phyloP scores from a whole-genome alignment of 108 stramenopile species.

The Seminavis robusta region DNA sequence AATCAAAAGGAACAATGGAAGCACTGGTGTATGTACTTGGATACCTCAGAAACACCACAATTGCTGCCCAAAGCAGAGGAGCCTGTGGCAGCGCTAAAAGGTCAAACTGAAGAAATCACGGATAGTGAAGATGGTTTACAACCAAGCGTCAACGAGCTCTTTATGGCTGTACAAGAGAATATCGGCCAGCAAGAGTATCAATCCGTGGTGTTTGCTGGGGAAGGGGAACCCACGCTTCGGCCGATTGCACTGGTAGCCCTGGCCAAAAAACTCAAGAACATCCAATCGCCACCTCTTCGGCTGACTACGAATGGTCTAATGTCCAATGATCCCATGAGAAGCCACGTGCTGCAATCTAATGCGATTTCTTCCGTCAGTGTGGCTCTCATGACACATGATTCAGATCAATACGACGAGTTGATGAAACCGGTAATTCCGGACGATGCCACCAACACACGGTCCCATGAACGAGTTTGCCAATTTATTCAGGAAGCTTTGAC shows the following conservation, averaged over 20 bases:
- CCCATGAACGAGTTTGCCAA: conserved; percentile 49
- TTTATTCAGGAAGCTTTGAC: conserved; percentile 42
- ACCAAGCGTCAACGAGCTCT: conserved; percentile 36
- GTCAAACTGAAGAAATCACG: background rate
- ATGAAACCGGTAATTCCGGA: conserved; percentile 22
- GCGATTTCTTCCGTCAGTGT: conserved; percentile 32
- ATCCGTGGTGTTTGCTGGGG: conserved; percentile 63
- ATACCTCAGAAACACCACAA: conserved; percentile 12
- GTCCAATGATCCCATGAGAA: conserved; percentile 1
- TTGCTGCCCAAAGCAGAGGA: conserved; percentile 3
- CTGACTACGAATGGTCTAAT: conserved; percentile 49
- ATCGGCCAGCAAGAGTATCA: conserved; percentile 11
- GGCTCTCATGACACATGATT: conserved; percentile 38
- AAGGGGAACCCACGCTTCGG: conserved; percentile 74
- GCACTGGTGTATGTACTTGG: conserved; percentile 11
- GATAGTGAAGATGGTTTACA: background rate
- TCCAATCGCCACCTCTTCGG: conserved; percentile 17
- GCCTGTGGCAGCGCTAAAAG: background rate
- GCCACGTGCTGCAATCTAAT: too few species aligned
- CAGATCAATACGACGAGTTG: conserved; percentile 31
- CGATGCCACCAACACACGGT: conserved; percentile 7
- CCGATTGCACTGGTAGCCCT: conserved; percentile 54
- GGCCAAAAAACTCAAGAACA: conserved; percentile 16
- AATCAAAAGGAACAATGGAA: conserved; percentile 5
- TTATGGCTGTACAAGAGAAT: conserved; percentile 25